Base-by-base conservation (phyloP, 2,329 filamentous ascomycete species). In the Phyllosticta paracitricarpa region DNA sequence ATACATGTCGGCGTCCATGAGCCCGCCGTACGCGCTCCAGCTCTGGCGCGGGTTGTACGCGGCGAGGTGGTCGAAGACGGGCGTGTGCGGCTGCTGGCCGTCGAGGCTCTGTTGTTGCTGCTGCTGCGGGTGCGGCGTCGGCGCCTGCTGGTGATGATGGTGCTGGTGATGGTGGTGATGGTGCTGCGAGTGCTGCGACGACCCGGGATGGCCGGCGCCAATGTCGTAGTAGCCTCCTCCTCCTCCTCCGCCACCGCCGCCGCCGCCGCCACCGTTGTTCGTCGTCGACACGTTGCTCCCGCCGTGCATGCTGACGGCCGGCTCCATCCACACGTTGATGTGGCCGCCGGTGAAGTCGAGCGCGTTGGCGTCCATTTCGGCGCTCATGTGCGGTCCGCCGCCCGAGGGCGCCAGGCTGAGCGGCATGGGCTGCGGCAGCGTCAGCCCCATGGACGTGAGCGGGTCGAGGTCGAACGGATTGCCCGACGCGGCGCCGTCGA, bases 311-410 rank as follows among this genome's bases (percentile, higher is more conserved):
- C 68, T 64, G 53, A 71, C 70, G 12, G 66, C 62, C 0, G 71
- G 68, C 24, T 77, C 73, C 58, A 77, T 75, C 12, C 70, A 69
- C 53, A 77, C 71, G 59, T 71, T 70, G 61, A 78, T 75, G 51
- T 73, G 72, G 12, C 73, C 73, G 57, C 68, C 71, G 22, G 65
- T 67, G 67, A 78, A 77, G 64, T 77, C 74, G 64, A 76, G 73
- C 12, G 69, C 68, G 60, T 75, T 75, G 22, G 70, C 65, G 28
- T 71, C 65, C 24, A 54, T 40, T 51, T 22, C 19, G 58, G 14
- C 9, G 25, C n/a, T 59, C 40, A 19, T 53, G 57, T 12, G 33
- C n/a, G 28, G 26, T 30, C 28, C 28, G 51, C 12, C 48, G 24
- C n/a, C 54, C 2, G 56, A 54, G 4, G 51, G 26, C 10, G 54